Percentiles rank a stretch among this genome's conserved stretches.
Evolutionary conservation across 1,284 basidiomycete genomes (phyloP).

Genomic region (Pisolithus thermaeus): DNA sequence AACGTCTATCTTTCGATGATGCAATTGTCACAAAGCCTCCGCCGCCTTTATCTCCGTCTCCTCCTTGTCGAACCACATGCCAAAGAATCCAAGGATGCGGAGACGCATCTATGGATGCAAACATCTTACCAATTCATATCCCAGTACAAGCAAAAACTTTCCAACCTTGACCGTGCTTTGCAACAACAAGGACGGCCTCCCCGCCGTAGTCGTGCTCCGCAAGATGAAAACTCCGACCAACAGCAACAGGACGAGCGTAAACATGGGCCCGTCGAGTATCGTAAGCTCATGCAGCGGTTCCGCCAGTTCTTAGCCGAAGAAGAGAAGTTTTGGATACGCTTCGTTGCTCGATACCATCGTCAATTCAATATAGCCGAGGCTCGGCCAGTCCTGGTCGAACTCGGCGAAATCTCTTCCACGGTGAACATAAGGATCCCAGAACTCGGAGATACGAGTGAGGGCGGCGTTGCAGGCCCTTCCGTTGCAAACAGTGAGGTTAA

Average conservation of each 20-base stretch:
- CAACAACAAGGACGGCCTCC: conserved; percentile 40
- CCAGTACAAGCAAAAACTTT: conserved; percentile 74
- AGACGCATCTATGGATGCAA: conserved; percentile 86
- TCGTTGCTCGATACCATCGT: conserved; percentile 66
- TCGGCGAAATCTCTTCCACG: conserved; percentile 41
- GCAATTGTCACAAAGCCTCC: conserved; percentile 46
- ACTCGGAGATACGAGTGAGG: conserved; percentile 26
- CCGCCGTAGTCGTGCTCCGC: conserved; percentile 29
- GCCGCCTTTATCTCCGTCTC: conserved; percentile 69
- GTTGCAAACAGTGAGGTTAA: conserved; percentile 1
- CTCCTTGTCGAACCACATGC: conserved; percentile 72
- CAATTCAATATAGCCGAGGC: conserved; percentile 64
- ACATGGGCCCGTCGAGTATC: conserved; percentile 67
- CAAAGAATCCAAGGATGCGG: conserved; percentile 74
- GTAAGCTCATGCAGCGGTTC: conserved; percentile 84
- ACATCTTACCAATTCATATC: conserved; percentile 86
- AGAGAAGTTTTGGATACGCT: conserved; percentile 80
- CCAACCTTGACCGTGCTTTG: conserved; percentile 58
- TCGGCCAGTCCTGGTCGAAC: conserved; percentile 45
- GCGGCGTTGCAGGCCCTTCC: background rate
- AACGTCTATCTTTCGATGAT: background rate
- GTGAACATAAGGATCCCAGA: conserved; percentile 27
- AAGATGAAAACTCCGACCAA: conserved; percentile 25
- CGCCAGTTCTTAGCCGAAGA: conserved; percentile 82
- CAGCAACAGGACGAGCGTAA: conserved; percentile 11